Conservation (phyloP, 345 rosid genomes). For the Euphorbia lathyris region DNA sequence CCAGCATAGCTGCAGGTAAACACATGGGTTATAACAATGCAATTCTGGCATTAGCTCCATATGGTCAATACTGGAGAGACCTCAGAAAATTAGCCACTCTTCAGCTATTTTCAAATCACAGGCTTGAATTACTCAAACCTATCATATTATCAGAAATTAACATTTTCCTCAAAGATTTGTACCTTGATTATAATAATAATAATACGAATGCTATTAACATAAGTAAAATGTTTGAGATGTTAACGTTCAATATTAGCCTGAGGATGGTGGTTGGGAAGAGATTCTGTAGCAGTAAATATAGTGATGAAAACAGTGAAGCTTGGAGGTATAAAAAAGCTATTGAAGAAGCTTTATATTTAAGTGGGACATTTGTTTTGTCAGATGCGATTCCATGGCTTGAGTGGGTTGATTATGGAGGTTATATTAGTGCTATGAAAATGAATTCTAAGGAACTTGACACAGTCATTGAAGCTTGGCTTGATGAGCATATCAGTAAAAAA, state of each 20-base stretch:
- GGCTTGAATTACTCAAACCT: conserved; percentile 41
- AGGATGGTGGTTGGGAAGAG: conserved; percentile 53
- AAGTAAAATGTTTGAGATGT: conserved; percentile 37
- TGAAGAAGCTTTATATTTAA: conserved; percentile 36
- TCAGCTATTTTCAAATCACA: conserved; percentile 50
- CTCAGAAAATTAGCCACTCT: conserved; percentile 52
- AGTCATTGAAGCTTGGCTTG: conserved; percentile 46
- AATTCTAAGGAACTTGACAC: conserved; percentile 44
- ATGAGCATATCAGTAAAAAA: conserved; percentile 43
- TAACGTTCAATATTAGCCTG: conserved; percentile 53
- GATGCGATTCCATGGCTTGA: conserved; percentile 59
- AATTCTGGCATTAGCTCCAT: conserved; percentile 42
- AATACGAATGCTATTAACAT: conserved; percentile 13
- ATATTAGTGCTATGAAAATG: conserved; percentile 45
- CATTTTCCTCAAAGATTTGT: conserved; percentile 42
- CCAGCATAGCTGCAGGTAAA: conserved; percentile 46
- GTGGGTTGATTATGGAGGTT: conserved; percentile 49
- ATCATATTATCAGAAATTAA: conserved; percentile 42
- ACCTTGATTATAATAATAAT: conserved; percentile 9
- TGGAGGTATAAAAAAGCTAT: conserved; percentile 43
- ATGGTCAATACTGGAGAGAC: conserved; percentile 66
- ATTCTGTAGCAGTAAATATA: conserved; percentile 18
- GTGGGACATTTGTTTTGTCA: conserved; percentile 36
- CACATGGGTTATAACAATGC: conserved; percentile 63
- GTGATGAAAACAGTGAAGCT: conserved; percentile 34